Base-by-base conservation (phyloP, 257 asterid species). In the Solanum okadae region DNA sequence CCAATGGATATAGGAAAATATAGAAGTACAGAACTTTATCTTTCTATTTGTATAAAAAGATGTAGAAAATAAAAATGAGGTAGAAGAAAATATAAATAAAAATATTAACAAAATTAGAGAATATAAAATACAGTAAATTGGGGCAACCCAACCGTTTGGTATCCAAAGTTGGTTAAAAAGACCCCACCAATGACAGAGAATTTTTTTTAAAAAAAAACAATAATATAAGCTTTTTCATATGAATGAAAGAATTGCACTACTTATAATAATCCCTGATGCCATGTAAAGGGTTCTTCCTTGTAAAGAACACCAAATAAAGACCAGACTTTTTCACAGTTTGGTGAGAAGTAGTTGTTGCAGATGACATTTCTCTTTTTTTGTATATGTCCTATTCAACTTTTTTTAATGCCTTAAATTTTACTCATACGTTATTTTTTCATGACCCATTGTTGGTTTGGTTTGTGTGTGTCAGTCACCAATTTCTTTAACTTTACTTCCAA, bases 401-500 rank as follows among this genome's bases (percentile, higher is more conserved):
- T 25, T 4, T 33, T 75, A 34, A 59, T 86, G 78, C 85, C 88
- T 88, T 88, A 71, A 59, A 22, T 29, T 65, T 46, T 79, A 91
- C 91, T 75, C 88, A 29, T 79, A 8, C 52, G 37, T 52, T 33
- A 34, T 65, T 31, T 27, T 31, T 67, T 73, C 6, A 68, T 78
- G 44, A 86, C 79, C 40, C 23, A 83, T 6, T 87, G 87, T 67
- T 37, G 11, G 49, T 83, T 63, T 87, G 88, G 89, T 81, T 83
- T 65, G 22, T 88, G 29, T 40, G 67, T 87, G 56, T 88, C 85
- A 46, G 65, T 91, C 93, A 91, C 92, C 94, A 87, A 83, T 88
- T 87, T 87, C 91, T 91, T 88, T 88, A 88, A 84, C 98, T 95
- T 95, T 76, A 84, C 94, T 91, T 91, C 89, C 93, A 94, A 95